Conservation (phyloP, 352 stramenopile genomes). For the Phytophthora citrophthora region DNA sequence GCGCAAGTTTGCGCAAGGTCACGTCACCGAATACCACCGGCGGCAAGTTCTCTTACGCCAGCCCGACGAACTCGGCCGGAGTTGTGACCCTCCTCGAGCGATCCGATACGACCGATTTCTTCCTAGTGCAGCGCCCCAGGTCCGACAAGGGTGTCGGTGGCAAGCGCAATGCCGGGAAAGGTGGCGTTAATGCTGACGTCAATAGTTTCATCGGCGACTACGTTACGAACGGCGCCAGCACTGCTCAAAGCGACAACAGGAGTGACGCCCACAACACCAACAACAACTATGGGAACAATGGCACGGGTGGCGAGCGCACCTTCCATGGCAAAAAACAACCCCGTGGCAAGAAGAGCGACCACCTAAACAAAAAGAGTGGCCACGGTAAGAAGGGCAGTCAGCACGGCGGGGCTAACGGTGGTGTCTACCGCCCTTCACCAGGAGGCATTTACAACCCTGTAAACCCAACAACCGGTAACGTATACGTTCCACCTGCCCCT, state of each 20-base stretch:
- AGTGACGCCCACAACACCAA: neutral
- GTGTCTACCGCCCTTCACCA: neutral
- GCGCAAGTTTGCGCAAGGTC: conserved; percentile 39
- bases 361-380: neutral
- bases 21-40: conserved; percentile 38
- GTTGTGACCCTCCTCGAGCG: conserved; percentile 8
- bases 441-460: neutral
- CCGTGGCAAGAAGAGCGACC: neutral
- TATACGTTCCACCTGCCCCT: neutral
- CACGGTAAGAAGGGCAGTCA: neutral
- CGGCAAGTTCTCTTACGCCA: conserved; percentile 49
- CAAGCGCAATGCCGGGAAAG: neutral
- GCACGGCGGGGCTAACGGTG: neutral
- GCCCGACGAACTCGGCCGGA: conserved; percentile 31
- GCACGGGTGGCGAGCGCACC: neutral
- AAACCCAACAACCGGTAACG: neutral
- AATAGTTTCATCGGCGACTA: neutral
- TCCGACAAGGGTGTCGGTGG: conserved; percentile 1
- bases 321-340: neutral
- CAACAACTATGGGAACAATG: neutral
- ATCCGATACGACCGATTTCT: neutral
- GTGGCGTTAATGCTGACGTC: neutral
- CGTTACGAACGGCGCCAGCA: neutral
- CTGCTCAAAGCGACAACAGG: neutral
- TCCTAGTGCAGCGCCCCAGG: neutral